These are phyloP conservation scores for Myriosclerotinia duriaeana DNA, from an alignment of 2,329 filamentous ascomycete species.

Conservation along the genomic window DNA sequence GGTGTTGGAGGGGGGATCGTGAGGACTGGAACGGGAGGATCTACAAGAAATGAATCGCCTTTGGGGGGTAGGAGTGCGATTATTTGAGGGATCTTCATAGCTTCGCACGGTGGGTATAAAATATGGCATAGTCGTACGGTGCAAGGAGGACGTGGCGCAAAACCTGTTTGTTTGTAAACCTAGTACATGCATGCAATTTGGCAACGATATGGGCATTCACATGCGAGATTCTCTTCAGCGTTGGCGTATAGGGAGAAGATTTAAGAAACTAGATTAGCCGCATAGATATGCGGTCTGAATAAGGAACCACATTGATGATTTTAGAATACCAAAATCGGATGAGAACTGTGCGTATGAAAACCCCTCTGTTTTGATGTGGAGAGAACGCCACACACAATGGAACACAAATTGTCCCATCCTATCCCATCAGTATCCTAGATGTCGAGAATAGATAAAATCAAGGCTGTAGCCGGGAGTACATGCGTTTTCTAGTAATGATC, in stretches of 20 bases:
- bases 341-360: neutral
- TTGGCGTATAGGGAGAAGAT: constrained; percentile 7
- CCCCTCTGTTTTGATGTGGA: neutral
- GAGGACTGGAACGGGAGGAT: constrained; percentile 23
- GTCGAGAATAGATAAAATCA: neutral
- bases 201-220: neutral
- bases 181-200: constrained; percentile 9
- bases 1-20: constrained; percentile 15
- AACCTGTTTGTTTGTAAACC: constrained; percentile 5
- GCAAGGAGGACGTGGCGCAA: neutral
- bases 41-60: constrained; percentile 17
- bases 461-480: neutral
- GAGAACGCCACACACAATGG: neutral
- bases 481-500: constrained; percentile 2
- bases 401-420: neutral
- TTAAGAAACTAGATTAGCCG: neutral
- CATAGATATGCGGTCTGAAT: constrained; percentile 8
- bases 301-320: neutral
- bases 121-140: neutral
- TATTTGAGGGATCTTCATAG: constrained; percentile 14
- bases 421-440: neutral
- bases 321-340: neutral
- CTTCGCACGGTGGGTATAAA: neutral
- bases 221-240: constrained; percentile 2
- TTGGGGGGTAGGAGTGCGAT: constrained; percentile 26